phyloP scores from a whole-genome alignment of 2,329 filamentous ascomycete genomes.

The Colletotrichum sp. region DNA sequence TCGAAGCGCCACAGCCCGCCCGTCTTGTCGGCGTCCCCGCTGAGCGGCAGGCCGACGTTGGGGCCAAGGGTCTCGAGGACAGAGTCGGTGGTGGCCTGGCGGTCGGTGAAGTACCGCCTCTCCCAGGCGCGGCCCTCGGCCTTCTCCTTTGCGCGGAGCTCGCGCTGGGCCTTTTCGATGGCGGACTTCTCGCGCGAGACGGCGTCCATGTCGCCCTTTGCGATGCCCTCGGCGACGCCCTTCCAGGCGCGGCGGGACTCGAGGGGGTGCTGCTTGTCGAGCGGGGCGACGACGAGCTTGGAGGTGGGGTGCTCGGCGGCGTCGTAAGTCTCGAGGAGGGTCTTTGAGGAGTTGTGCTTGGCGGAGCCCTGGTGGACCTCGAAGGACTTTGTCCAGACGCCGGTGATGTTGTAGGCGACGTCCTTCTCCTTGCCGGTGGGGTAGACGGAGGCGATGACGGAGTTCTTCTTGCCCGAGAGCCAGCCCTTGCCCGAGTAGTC shows the following conservation, averaged over 20 bases:
- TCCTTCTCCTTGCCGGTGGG: constrained; percentile 74
- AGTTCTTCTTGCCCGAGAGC: constrained; percentile 96
- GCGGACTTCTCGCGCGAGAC: constrained; percentile 81
- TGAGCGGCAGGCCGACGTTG: constrained; percentile 49
- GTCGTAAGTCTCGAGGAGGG: constrained; percentile 64
- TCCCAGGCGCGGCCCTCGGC: constrained; percentile 81
- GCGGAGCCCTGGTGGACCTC: constrained; percentile 71
- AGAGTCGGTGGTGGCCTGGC: constrained; percentile 47
- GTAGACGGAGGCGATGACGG: constrained; percentile 78
- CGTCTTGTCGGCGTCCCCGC: constrained; percentile 65
- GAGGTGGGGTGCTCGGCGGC: constrained; percentile 64
- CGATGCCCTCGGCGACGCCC: constrained; percentile 82
- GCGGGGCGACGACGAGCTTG: constrained; percentile 71
- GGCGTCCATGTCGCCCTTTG: constrained; percentile 81
- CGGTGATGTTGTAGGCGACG: constrained; percentile 79
- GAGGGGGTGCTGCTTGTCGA: constrained; percentile 83
- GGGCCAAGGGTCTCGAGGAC: constrained; percentile 51
- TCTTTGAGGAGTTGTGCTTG: constrained; percentile 54
- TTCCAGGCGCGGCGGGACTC: constrained; percentile 90
- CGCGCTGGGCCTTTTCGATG: constrained; percentile 88
- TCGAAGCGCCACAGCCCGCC: constrained; percentile 67
- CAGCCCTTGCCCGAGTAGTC: constrained; percentile 95
- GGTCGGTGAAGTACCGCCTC: constrained; percentile 77
- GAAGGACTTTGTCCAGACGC: constrained; percentile 89
- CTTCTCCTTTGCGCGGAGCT: constrained; percentile 74